These are phyloP conservation scores for Nemania sp. DNA, from an alignment of 2,329 filamentous ascomycete species.

Conservation along the genomic window DNA sequence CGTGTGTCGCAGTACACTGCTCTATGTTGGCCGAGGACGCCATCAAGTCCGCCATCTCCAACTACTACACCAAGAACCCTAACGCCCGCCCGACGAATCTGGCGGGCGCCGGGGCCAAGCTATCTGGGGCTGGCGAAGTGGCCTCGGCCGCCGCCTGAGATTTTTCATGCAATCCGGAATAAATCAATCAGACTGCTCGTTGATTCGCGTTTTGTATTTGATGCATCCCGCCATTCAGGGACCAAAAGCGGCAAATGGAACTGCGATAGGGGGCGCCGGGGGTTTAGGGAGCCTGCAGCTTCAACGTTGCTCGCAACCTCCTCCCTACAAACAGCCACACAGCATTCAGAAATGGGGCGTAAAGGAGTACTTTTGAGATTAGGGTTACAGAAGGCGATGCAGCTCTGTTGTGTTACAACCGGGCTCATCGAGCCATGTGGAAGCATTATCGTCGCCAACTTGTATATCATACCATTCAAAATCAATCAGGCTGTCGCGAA, in stretches of 20 bases:
- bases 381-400: slow-evolving; percentile 1
- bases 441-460: slow-evolving; percentile 1
- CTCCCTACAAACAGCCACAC: not conserved
- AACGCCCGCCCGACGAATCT: slow-evolving; percentile 74
- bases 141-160: slow-evolving; percentile 31
- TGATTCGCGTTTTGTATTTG: slow-evolving; percentile 7
- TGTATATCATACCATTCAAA: slow-evolving; percentile 16
- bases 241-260: slow-evolving; percentile 6
- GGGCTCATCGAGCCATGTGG: not conserved
- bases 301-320: not conserved
- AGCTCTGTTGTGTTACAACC: not conserved
- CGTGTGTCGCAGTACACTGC: slow-evolving; percentile 67
- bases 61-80: slow-evolving; percentile 92
- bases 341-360: slow-evolving; percentile 11
- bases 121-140: slow-evolving; percentile 60
- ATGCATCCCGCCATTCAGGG: not conserved
- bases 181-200: not conserved
- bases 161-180: too few species aligned
- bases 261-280: not conserved
- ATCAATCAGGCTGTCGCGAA: not conserved
- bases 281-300: not conserved
- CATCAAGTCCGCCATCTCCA: slow-evolving; percentile 88
- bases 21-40: slow-evolving; percentile 92
- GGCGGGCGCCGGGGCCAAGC: slow-evolving; percentile 70
- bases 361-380: slow-evolving; percentile 4